phyloP scores from a whole-genome alignment of 2,329 filamentous ascomycete species.

The Verticillium nonalfalfae region DNA sequence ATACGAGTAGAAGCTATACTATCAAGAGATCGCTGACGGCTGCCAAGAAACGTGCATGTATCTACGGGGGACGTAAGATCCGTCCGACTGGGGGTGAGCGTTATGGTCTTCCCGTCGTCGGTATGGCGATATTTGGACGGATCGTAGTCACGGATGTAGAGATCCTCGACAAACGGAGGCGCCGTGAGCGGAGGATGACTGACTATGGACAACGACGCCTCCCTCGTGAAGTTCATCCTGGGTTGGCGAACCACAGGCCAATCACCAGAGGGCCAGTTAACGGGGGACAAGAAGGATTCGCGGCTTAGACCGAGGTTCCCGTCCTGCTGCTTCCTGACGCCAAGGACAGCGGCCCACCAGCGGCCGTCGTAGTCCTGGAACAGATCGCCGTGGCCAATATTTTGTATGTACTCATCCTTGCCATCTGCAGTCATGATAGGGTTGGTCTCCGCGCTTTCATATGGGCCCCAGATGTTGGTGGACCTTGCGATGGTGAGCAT shows the following conservation, averaged over 20 bases:
- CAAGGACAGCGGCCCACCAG: slow-evolving; percentile 34
- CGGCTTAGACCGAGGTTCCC: slow-evolving; percentile 26
- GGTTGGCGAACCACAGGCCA: not conserved
- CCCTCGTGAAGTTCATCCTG: not conserved
- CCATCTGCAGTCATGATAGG: slow-evolving; percentile 39
- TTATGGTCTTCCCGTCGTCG: not conserved
- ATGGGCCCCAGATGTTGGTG: slow-evolving; percentile 16
- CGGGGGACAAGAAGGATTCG: slow-evolving; percentile 31
- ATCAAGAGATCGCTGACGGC: not conserved
- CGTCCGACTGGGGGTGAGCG: not conserved
- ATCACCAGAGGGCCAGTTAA: slow-evolving; percentile 23
- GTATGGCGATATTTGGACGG: not conserved
- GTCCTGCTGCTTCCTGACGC: slow-evolving; percentile 22
- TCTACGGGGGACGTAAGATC: not conserved
- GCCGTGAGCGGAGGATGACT: not conserved
- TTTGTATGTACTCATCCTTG: slow-evolving; percentile 36
- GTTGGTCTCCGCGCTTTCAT: slow-evolving; percentile 24
- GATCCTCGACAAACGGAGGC: not conserved
- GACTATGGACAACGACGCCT: not conserved
- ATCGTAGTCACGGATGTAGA: not conserved
- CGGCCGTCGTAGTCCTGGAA: slow-evolving; percentile 38
- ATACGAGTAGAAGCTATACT: not conserved
- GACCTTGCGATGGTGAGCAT: slow-evolving; percentile 15
- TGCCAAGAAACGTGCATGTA: not conserved
- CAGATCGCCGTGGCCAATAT: slow-evolving; percentile 49